Base-by-base conservation (phyloP, 345 rosid genomes). In the Populus davidiana region DNA sequence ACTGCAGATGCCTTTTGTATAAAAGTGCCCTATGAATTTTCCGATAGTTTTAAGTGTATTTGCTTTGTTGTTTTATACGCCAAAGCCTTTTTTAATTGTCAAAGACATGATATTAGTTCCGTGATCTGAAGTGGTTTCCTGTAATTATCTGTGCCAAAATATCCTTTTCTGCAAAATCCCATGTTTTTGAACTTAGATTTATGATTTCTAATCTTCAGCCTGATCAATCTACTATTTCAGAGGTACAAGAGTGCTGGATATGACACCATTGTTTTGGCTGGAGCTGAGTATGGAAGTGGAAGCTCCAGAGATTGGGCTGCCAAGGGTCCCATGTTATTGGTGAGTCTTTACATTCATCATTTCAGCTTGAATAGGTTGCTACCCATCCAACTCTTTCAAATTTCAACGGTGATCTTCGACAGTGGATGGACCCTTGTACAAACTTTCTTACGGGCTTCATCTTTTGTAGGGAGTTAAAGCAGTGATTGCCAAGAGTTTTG, bases 271-370 rank as follows among this genome's bases (percentile, higher is more conserved):
- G 79, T 96, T 75, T 82, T 96, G 69, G 99, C 99, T 81, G 98
- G 99, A 83, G 97, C 98, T 1, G 99, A 96, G 81, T 96, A 96
- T 67, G 98, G 98, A 83, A 96, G 99, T 77, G 99, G 99, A 87
- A 96, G 99, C 87, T 96, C 99, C 31, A 87, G 99, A 74, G 99
- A 96, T 86, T 96, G 99, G 99, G 99, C 99, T 79, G 98, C 99
- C 69, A 96, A 96, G 88, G 99, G 99, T 79, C 99, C 99, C 27
- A 90, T 94, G 97, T 75, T 96, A 69, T 85, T 90, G 94, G 99
- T 93, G 76, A 77, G 88, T 74, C 54, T 61, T 74, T 23, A 69
- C 36, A 5, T 35, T 33, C 41, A 67, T 61, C 21, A 66, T 50
- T 41, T 20, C 13, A 69, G 41, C 31, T 49, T 84, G 31, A 72